A percentile compares a stretch with the other conserved stretches of the same genome.
Conservation (phyloP, 176 grass and related monocot species). For the Dactylis glomerata region DNA sequence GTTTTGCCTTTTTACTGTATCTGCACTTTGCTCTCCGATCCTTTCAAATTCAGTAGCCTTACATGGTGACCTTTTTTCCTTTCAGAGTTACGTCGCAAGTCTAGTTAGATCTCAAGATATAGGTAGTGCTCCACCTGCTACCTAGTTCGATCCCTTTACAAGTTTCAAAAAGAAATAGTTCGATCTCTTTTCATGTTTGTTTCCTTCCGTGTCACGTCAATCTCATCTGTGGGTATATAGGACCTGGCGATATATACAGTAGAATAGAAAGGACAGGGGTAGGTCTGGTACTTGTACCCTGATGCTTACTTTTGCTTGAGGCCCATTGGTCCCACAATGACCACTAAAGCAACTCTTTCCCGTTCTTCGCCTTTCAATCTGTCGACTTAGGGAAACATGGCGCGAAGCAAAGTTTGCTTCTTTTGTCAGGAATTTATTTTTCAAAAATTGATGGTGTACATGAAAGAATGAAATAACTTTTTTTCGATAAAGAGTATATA, state of each 20-base stretch:
- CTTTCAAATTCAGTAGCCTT: neutral
- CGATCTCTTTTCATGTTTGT: constrained; percentile 37
- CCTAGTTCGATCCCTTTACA: constrained; percentile 27
- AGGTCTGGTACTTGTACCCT: constrained; percentile 33
- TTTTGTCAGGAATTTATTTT: neutral
- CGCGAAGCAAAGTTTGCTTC: neutral
- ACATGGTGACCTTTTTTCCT: neutral
- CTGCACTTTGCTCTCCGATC: neutral
- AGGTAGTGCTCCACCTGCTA: neutral
- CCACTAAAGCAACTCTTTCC: constrained; percentile 48
- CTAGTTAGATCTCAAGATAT: neutral
- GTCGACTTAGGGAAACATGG: constrained; percentile 10
- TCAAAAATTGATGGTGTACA: neutral
- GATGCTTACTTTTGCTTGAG: constrained; percentile 13
- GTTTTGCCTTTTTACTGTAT: no score
- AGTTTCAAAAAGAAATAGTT: constrained; percentile 28
- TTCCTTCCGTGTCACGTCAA: constrained; percentile 37
- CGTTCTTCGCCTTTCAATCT: constrained; percentile 18
- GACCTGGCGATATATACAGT: constrained; percentile 41
- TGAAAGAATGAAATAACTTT: no score
- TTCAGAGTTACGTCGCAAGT: neutral
- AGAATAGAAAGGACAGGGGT: constrained; percentile 25
- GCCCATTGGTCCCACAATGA: constrained; percentile 34
- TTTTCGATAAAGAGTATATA: no score
- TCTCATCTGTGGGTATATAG: neutral